Conservation (phyloP, 2,329 filamentous ascomycete species). For the Phyllosticta ampelicida region DNA sequence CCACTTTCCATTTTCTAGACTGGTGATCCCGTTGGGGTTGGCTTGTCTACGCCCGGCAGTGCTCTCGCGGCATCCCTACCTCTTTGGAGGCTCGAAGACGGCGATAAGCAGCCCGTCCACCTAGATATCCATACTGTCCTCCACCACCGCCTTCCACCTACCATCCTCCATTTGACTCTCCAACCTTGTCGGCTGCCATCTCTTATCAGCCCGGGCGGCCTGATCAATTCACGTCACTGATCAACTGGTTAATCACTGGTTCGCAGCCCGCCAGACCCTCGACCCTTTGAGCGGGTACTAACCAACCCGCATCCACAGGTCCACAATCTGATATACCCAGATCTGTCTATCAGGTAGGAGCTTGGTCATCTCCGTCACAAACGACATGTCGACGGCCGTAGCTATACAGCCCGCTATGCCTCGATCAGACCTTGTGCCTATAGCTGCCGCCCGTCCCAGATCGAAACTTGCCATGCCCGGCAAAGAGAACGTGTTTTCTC, state of each 20-base stretch:
- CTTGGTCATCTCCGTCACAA: conserved; percentile 9
- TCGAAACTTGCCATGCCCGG: conserved; percentile 29
- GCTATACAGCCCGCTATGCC: conserved; percentile 37
- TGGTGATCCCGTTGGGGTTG: not conserved
- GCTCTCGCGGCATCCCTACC: not conserved
- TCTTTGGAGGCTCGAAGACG: not conserved
- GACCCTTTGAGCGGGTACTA: conserved; percentile 2
- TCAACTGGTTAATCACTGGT: not conserved
- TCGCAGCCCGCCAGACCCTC: conserved; percentile 4
- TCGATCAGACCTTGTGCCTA: conserved; percentile 35
- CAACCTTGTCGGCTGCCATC: not conserved
- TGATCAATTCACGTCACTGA: not conserved
- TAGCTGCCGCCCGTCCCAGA: conserved; percentile 35
- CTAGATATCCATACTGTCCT: not conserved
- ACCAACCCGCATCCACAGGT: conserved; percentile 7
- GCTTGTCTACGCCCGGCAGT: not conserved
- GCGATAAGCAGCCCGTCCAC: conserved; percentile 10
- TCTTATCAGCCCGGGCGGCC: conserved; percentile 8
- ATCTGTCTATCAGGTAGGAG: not conserved
- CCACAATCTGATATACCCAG: conserved; percentile 2
- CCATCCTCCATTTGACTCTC: not conserved
- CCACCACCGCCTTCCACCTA: not conserved
- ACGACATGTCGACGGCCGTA: conserved; percentile 37
- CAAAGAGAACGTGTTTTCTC: conserved; percentile 33
- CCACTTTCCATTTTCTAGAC: too few relatives aligned